phyloP scores from a whole-genome alignment of 2,329 filamentous ascomycete genomes.

The Seiridium unicorne region DNA sequence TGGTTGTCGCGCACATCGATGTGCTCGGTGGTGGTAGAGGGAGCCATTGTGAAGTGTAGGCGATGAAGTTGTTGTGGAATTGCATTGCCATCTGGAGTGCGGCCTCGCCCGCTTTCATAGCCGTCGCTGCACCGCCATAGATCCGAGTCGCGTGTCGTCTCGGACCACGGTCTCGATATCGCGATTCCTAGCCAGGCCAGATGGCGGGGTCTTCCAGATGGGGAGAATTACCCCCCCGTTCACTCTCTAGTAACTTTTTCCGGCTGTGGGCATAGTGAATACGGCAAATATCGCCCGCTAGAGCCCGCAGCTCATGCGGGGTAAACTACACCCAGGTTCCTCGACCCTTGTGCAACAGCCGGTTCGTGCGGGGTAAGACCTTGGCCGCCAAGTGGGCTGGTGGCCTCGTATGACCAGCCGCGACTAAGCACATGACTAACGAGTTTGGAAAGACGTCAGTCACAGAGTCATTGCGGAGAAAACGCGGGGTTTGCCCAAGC shows the following conservation, averaged over 20 bases:
- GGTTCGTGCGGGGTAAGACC: neutral
- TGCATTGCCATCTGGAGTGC: neutral
- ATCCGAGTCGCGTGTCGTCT: neutral
- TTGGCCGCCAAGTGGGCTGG: neutral
- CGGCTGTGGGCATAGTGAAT: neutral
- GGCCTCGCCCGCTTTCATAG: constrained; percentile 1
- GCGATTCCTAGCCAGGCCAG: neutral
- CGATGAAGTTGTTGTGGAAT: neutral
- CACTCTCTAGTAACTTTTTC: neutral
- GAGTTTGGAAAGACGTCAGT: neutral
- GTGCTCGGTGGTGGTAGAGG: neutral
- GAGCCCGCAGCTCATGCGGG: neutral
- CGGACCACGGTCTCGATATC: neutral
- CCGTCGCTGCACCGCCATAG: neutral
- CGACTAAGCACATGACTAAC: too few relatives aligned
- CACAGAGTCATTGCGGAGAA: neutral
- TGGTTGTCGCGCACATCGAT: neutral
- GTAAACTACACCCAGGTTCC: neutral
- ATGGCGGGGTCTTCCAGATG: neutral
- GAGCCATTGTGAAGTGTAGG: neutral
- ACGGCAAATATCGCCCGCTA: too few relatives aligned
- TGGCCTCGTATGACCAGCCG: too few relatives aligned
- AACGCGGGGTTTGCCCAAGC: neutral
- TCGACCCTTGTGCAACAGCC: neutral
- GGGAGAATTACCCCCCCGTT: neutral